These are phyloP conservation scores for Colletotrichum sp. DNA, from an alignment of 2,329 filamentous ascomycete species.

Conservation along the genomic window DNA sequence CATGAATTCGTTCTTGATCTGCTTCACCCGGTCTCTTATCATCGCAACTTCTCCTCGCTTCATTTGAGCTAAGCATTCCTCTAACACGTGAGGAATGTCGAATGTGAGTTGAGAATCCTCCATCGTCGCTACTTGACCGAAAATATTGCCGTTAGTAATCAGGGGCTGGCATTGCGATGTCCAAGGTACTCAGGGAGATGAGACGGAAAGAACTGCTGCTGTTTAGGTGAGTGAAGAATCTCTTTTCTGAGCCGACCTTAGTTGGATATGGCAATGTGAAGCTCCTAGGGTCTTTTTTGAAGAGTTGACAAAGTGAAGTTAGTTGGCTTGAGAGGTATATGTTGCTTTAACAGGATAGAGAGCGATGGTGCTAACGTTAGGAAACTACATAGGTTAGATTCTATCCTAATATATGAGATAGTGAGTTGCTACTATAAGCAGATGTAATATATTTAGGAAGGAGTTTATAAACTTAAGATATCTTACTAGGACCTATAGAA, in stretches of 20 bases:
- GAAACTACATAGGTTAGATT: background rate
- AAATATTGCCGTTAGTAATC: background rate
- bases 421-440: background rate
- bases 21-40: background rate
- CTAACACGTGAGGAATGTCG: background rate
- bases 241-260: background rate
- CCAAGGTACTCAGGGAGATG: background rate
- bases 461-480: too few species aligned
- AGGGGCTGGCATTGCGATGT: background rate
- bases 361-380: background rate
- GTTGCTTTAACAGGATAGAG: background rate
- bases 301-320: background rate
- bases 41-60: background rate
- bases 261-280: background rate
- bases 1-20: background rate
- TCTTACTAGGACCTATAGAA: too few species aligned
- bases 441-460: background rate
- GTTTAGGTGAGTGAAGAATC: background rate
- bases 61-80: background rate
- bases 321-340: background rate
- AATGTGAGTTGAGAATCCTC: background rate
- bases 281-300: background rate
- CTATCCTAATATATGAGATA: background rate
- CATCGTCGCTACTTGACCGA: background rate
- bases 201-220: background rate